Conservation (phyloP, 1,284 basidiomycete genomes). For the Pseudomicrostroma phylloplanum region DNA sequence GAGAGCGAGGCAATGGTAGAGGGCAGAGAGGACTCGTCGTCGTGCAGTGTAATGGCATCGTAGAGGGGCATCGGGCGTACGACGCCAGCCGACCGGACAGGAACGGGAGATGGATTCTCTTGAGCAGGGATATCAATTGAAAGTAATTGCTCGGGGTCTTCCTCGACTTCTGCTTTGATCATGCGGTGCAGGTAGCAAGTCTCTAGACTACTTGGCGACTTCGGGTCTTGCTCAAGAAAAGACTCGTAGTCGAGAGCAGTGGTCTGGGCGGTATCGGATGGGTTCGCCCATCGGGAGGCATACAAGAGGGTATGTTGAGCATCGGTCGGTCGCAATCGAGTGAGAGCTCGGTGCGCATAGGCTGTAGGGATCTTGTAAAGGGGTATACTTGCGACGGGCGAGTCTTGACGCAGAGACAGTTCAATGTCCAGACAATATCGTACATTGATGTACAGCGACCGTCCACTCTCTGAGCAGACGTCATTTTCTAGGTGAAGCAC, state of each 20-base stretch:
- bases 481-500: no score
- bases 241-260: constrained; percentile 2
- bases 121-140: no score
- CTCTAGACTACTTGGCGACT: background rate
- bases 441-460: no score
- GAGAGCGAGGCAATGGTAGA: background rate
- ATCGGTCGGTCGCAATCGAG: no score
- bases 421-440: no score
- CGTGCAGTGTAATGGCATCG: constrained; percentile 4
- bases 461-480: no score
- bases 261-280: background rate
- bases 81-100: background rate
- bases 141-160: background rate
- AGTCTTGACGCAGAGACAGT: no score
- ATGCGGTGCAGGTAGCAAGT: background rate
- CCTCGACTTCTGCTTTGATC: background rate
- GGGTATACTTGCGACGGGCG: no score
- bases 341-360: no score
- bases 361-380: no score
- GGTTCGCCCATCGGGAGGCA: no score
- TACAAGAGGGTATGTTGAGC: no score
- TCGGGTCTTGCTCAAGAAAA: background rate
- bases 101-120: background rate
- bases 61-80: constrained; percentile 3
- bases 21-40: constrained; percentile 1